Conservation (phyloP, 208 protist species). For the Trypanosoma scelopori region DNA sequence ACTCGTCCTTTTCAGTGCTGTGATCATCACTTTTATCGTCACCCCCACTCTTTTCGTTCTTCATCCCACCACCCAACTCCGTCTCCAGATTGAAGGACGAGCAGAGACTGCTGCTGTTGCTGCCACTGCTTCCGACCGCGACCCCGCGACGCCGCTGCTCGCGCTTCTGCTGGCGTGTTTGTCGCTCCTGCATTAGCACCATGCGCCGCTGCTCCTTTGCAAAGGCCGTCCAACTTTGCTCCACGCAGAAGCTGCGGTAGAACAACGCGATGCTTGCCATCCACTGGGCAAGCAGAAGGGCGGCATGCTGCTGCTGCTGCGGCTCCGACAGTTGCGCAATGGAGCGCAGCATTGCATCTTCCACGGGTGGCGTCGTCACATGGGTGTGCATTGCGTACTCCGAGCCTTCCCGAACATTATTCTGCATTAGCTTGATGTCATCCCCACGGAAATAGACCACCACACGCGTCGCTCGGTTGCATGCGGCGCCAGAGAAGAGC, state of each 20-base stretch:
- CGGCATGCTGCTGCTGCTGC: constrained; percentile 21
- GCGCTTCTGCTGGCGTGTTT: constrained; percentile 32
- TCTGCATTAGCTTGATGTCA: constrained; percentile 77
- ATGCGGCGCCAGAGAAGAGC: constrained; percentile 45
- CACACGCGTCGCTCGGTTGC: constrained; percentile 77
- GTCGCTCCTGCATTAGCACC: constrained; percentile 51
- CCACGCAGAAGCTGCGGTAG: constrained; percentile 79
- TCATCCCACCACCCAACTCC: neutral
- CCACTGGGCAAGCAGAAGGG: constrained; percentile 60
- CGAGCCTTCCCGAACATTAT: constrained; percentile 52
- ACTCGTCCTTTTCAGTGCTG: constrained; percentile 1
- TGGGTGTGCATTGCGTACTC: constrained; percentile 82
- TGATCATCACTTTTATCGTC: constrained; percentile 15
- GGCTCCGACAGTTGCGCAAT: constrained; percentile 19
- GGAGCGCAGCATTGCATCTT: constrained; percentile 38
- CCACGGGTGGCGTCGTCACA: constrained; percentile 65
- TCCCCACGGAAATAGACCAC: constrained; percentile 88
- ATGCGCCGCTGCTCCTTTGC: constrained; percentile 82
- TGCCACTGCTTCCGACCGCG: neutral
- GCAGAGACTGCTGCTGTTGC: too few species aligned
- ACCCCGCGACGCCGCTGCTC: constrained; percentile 12
- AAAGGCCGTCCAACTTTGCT: constrained; percentile 72
- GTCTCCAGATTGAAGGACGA: neutral
- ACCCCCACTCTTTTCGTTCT: neutral
- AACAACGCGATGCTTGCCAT: constrained; percentile 63